phyloP scores from a whole-genome alignment of 2,329 filamentous ascomycete species.

The Colletotrichum incanum region DNA sequence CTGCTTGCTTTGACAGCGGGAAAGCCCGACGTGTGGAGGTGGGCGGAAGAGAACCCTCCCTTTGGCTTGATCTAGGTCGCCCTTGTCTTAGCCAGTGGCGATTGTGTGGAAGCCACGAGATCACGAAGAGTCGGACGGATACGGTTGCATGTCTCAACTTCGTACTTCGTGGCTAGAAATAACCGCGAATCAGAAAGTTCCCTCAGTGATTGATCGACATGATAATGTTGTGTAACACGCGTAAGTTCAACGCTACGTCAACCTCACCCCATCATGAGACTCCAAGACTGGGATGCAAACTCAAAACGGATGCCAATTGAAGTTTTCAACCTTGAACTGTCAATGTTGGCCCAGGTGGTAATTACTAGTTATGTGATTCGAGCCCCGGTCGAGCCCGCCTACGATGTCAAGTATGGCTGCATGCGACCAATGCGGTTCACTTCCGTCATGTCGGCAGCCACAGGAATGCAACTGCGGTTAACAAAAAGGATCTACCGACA shows the following conservation, averaged over 20 bases:
- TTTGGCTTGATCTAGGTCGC: slow-evolving; percentile 21
- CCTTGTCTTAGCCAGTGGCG: slow-evolving; percentile 19
- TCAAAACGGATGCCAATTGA: not conserved
- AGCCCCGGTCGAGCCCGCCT: not conserved
- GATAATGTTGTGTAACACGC: not conserved
- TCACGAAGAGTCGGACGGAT: not conserved
- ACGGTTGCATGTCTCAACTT: slow-evolving; percentile 5
- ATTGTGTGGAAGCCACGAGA: not conserved
- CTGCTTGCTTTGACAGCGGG: slow-evolving; percentile 62
- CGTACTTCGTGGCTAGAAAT: not conserved
- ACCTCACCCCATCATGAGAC: not conserved
- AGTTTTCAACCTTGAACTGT: not conserved
- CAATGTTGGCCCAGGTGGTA: too few relatives aligned
- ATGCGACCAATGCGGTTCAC: slow-evolving; percentile 12
- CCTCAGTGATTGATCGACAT: slow-evolving; percentile 12
- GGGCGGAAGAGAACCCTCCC: slow-evolving; percentile 14
- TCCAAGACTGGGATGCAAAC: not conserved
- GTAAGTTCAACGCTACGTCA: not conserved
- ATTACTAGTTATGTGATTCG: too few relatives aligned
- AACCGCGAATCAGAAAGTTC: not conserved
- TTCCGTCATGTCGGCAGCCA: slow-evolving; percentile 30
- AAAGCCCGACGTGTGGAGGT: slow-evolving; percentile 56
- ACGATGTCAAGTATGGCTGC: slow-evolving; percentile 18
- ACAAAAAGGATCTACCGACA: slow-evolving; percentile 15
- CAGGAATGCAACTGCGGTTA: not conserved